Evolutionary conservation across 1,284 basidiomycete species (phyloP).

Genomic region (Mycena sp.): DNA sequence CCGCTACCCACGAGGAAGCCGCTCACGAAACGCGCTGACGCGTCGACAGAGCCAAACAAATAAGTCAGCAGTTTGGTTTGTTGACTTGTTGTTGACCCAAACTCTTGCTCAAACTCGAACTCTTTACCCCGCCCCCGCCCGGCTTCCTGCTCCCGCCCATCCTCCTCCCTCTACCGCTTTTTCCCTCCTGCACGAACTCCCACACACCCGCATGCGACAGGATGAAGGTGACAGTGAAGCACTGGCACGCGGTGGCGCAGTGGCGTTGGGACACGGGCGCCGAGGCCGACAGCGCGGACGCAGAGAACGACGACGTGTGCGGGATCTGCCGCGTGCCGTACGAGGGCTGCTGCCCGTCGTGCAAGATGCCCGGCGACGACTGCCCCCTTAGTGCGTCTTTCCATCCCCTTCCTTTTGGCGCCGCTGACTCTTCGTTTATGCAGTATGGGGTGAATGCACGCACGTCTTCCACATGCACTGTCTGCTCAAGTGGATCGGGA

Average conservation of each 20-base stretch:
- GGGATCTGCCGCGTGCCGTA: slow-evolving; percentile 93
- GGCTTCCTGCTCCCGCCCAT: no score
- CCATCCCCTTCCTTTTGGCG: not conserved
- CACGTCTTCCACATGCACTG: slow-evolving; percentile 98
- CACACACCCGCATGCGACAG: slow-evolving; percentile 53
- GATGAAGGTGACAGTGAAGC: slow-evolving; percentile 87
- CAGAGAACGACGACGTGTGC: slow-evolving; percentile 81
- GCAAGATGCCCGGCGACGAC: slow-evolving; percentile 96
- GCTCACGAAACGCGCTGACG: no score
- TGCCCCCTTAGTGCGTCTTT: slow-evolving; percentile 87
- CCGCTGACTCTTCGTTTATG: slow-evolving; percentile 15
- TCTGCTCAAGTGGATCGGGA: slow-evolving; percentile 92
- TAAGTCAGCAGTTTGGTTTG: no score
- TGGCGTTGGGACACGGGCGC: slow-evolving; percentile 88
- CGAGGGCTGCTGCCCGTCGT: slow-evolving; percentile 92
- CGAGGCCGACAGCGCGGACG: slow-evolving; percentile 59
- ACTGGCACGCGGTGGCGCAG: slow-evolving; percentile 86
- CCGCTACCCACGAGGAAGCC: no score
- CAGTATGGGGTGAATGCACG: slow-evolving; percentile 96
- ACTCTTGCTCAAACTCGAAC: not conserved
- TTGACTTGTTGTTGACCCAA: no score
- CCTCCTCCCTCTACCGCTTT: no score
- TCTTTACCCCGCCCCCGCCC: no score
- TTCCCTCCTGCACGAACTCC: no score
- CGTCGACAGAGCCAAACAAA: no score